Percentiles rank a stretch among this genome's conserved stretches.
These are phyloP conservation scores for Laetiporus sulphureus DNA, from an alignment of 1,284 basidiomycete species.

Conservation along the genomic window DNA sequence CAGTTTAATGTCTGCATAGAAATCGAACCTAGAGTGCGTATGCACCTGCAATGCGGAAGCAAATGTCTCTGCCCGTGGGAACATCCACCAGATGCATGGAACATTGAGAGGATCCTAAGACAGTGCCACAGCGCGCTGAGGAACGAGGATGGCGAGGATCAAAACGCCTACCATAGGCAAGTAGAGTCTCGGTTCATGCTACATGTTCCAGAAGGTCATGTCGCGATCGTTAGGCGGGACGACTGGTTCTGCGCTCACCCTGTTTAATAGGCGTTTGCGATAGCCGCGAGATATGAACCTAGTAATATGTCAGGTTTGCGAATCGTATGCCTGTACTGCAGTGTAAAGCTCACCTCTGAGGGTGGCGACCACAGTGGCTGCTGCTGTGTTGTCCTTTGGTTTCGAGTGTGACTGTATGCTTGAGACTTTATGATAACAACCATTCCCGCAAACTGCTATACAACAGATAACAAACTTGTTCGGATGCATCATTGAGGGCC, in stretches of 20 bases:
- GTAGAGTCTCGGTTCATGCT: slow-evolving; percentile 65
- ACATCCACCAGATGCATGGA: slow-evolving; percentile 87
- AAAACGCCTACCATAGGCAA: slow-evolving; percentile 67
- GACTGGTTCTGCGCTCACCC: too few species aligned
- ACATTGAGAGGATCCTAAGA: slow-evolving; percentile 90
- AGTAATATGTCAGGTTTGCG: too few species aligned
- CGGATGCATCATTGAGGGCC: not conserved
- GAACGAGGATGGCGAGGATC: not conserved
- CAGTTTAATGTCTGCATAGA: too few species aligned
- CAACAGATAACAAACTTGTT: slow-evolving; percentile 22
- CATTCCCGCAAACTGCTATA: slow-evolving; percentile 23
- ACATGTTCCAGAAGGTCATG: slow-evolving; percentile 4
- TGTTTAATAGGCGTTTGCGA: slow-evolving; percentile 77
- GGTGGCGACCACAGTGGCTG: too few species aligned
- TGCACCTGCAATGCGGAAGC: slow-evolving; percentile 74
- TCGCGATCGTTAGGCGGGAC: too few species aligned
- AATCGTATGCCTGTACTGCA: too few species aligned
- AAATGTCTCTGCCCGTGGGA: slow-evolving; percentile 75
- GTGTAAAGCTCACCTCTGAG: slow-evolving; percentile 47
- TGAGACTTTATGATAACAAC: slow-evolving; percentile 24
- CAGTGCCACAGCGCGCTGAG: not conserved
- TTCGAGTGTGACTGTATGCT: too few species aligned
- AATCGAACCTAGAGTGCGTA: slow-evolving; percentile 76
- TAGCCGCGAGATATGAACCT: slow-evolving; percentile 80
- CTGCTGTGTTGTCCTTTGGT: too few species aligned